Percentiles rank a stretch among this genome's conserved stretches.
Evolutionary conservation across 805 yeast genomes (phyloP).

Genomic region (Candida andamanensis): DNA sequence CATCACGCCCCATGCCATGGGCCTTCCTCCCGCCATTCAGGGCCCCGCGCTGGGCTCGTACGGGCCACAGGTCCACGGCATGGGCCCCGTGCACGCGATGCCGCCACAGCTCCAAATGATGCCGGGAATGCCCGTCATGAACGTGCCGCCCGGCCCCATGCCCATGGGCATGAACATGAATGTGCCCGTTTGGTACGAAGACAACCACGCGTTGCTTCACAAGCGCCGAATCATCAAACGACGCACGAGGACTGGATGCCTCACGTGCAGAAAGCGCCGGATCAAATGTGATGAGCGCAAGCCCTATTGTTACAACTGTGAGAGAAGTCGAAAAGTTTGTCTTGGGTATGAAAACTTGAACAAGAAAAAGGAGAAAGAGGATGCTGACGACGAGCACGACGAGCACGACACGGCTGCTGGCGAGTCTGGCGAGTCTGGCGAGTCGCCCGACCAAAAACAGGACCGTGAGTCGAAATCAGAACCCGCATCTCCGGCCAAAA

Average conservation of each 20-base stretch:
- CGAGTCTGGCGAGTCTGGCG: neutral
- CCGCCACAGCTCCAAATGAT: constrained; percentile 1
- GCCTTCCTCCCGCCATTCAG: constrained; percentile 1
- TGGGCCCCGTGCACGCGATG: neutral
- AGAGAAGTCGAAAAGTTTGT: constrained; percentile 58
- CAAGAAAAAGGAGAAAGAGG: constrained; percentile 5
- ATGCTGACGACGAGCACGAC: constrained; percentile 3
- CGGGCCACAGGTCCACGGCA: neutral
- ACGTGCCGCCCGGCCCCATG: constrained; percentile 1
- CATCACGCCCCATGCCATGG: constrained; percentile 1
- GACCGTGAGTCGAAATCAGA: neutral
- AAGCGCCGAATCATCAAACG: constrained; percentile 47
- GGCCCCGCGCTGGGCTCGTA: neutral
- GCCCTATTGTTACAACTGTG: constrained; percentile 66
- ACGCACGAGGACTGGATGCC: constrained; percentile 70
- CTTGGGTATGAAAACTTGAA: constrained; percentile 51
- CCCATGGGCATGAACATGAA: neutral
- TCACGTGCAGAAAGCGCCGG: constrained; percentile 66
- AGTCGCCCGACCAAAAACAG: neutral
- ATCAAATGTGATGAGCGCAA: constrained; percentile 74
- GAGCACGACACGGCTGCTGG: too few relatives aligned
- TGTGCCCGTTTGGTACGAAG: constrained; percentile 11
- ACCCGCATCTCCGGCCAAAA: neutral
- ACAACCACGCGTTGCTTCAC: constrained; percentile 12
- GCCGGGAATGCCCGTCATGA: neutral